Evolutionary conservation across 192 early-diverging fungal genomes (phyloP).

Genomic region (Coemansia sp.): DNA sequence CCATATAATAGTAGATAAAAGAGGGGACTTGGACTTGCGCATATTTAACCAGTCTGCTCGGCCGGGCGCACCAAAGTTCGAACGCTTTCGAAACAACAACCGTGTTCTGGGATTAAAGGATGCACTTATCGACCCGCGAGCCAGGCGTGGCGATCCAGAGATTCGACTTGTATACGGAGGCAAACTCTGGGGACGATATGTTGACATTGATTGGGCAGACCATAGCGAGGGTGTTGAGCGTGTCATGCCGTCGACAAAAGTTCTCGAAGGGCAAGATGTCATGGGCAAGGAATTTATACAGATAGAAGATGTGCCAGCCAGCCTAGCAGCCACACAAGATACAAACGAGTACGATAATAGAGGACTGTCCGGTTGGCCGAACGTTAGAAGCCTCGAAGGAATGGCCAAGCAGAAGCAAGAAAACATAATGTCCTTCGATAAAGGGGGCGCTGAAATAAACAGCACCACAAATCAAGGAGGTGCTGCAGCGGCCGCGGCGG

Average conservation of each 20-base stretch:
- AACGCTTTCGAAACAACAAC: slow-evolving; percentile 12
- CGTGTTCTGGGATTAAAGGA: slow-evolving; percentile 12
- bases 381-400: slow-evolving; percentile 36
- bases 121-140: background rate
- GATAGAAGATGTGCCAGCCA: background rate
- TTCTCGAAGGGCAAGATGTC: no score
- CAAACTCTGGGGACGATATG: slow-evolving; percentile 4
- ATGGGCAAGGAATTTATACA: slow-evolving; percentile 13
- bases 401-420: slow-evolving; percentile 3
- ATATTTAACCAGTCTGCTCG: slow-evolving; percentile 18
- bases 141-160: background rate
- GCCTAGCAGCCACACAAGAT: background rate
- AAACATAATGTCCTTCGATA: background rate
- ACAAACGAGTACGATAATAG: slow-evolving; percentile 27
- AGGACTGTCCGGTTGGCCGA: background rate
- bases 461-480: background rate
- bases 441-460: background rate
- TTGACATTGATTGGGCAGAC: slow-evolving; percentile 21
- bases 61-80: slow-evolving; percentile 28
- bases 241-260: background rate
- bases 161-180: slow-evolving; percentile 13
- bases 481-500: background rate
- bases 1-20: slow-evolving; percentile 13
- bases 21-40: slow-evolving; percentile 19
- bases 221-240: slow-evolving; percentile 2